Base-by-base conservation (phyloP, 768 basidiomycete species). In the Dendrothele bispora region DNA sequence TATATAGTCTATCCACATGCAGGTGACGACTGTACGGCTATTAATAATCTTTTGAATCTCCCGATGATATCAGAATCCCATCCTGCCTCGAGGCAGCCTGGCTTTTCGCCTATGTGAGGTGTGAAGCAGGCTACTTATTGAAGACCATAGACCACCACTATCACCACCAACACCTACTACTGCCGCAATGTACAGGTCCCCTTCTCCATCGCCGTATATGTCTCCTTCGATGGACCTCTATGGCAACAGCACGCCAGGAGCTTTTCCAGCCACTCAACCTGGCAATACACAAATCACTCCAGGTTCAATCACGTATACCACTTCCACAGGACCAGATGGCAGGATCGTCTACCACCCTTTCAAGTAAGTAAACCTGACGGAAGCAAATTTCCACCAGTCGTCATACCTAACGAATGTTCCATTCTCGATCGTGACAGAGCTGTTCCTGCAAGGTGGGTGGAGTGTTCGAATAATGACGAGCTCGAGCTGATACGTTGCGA, bases 251-350 rank as follows among this genome's bases (percentile, higher is more conserved):
- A 12, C 43, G 18, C 32, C 29, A 17, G 21, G 30, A 7, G 11
- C 52, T 48, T 47, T 44, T 54, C 50, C 63, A 55, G 41, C 26
- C 45, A 47, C 43, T 21, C 60, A 65, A 25, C 55, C 61, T 30
- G 55, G 67, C 53, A 54, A 65, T 51, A 59, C 68, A 35, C 75
- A 79, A 61, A 82, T 88, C 46, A 68, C 72, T 28, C 76, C 86
- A 27, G 87, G 86, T n/a, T 67, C 85, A 29, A 73, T 85, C 57
- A 88, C 85, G 18, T 90, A 88, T 53, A 86, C 86, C 1, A 87
- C 86, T 10, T 74, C 81, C 1, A 75, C 70, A 1, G 74, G 73
- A 3, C 69, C 78, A 29, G 82, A 89, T 68, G 88, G 88, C 15
- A 71, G 74, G 52, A 46, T 79, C 25, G 60, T 75, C 45, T 91